Conservation (phyloP, 257 asterid genomes). For the Solanum paucissectum region DNA sequence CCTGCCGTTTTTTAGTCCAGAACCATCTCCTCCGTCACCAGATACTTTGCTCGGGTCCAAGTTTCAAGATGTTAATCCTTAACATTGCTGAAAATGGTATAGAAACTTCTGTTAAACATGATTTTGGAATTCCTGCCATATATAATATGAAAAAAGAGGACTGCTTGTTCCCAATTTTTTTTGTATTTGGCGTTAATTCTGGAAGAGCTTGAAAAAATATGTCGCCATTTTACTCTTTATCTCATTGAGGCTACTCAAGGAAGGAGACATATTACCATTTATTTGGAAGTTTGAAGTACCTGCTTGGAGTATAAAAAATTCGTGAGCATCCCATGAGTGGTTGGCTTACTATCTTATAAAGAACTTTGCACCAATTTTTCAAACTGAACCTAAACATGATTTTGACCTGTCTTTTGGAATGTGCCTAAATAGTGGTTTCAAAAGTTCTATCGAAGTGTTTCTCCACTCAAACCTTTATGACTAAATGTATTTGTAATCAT, state of each 20-base stretch:
- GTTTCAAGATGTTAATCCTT: too few species aligned
- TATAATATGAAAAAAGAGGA: slow-evolving; percentile 21
- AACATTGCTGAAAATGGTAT: too few species aligned
- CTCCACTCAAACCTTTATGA: background rate
- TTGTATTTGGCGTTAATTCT: background rate
- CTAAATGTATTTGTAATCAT: background rate
- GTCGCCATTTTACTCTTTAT: background rate
- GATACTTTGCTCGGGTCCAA: too few species aligned
- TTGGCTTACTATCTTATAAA: background rate
- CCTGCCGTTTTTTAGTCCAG: too few species aligned
- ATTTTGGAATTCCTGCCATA: slow-evolving; percentile 4
- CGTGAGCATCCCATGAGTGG: background rate
- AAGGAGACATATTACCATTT: background rate
- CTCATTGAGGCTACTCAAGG: background rate
- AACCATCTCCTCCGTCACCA: too few species aligned
- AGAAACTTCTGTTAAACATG: too few species aligned
- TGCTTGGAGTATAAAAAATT: background rate
- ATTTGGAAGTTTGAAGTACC: background rate
- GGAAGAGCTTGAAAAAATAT: background rate
- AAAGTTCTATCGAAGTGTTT: background rate
- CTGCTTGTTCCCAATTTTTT: slow-evolving; percentile 3
- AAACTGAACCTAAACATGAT: background rate
- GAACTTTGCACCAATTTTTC: background rate
- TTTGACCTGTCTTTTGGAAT: background rate
- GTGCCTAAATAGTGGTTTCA: too few species aligned